Percentiles rank a stretch among this genome's conserved stretches.
Evolutionary conservation across 192 early-diverging fungal genomes (phyloP).

Genomic region (Podila epicladia): DNA sequence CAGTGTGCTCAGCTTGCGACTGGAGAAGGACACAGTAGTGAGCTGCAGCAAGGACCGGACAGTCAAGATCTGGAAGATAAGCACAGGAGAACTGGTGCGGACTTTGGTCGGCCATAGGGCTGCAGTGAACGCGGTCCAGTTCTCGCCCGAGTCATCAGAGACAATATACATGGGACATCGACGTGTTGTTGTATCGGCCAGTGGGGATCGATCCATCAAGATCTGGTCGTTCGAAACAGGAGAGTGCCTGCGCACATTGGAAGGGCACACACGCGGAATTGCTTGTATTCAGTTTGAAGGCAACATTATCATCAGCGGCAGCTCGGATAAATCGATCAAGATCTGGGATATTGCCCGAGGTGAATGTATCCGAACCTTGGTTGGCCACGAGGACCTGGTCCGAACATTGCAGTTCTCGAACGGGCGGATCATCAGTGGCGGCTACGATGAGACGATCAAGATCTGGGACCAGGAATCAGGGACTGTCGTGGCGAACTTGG

Average conservation of each 20-base stretch:
- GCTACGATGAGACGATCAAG: constrained; percentile 89
- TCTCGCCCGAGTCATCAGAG: constrained; percentile 52
- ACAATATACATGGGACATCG: constrained; percentile 6
- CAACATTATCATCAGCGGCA: constrained; percentile 82
- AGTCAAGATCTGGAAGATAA: constrained; percentile 83
- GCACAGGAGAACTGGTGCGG: constrained; percentile 62
- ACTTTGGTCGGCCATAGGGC: constrained; percentile 74
- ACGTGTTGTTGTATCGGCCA: constrained; percentile 67
- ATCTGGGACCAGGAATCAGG: constrained; percentile 87
- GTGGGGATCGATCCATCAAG: constrained; percentile 82
- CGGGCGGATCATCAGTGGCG: constrained; percentile 81
- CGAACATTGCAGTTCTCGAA: constrained; percentile 76
- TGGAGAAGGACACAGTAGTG: constrained; percentile 76
- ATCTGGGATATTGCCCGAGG: constrained; percentile 64
- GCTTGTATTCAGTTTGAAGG: constrained; percentile 94
- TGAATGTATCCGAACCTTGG: constrained; percentile 55
- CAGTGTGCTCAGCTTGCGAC: constrained; percentile 81
- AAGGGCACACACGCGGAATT: constrained; percentile 83
- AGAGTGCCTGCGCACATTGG: constrained; percentile 66
- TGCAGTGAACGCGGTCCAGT: constrained; percentile 86
- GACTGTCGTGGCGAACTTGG: constrained; percentile 60
- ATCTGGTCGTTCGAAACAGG: constrained; percentile 82
- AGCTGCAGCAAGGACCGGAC: constrained; percentile 88
- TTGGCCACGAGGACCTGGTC: constrained; percentile 74
- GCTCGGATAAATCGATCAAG: constrained; percentile 82